Evolutionary conservation across 139 green algal species (phyloP), one percentile per base, ranked within the genome.

Genomic region (Limnomonas spitsbergensis): DNA sequence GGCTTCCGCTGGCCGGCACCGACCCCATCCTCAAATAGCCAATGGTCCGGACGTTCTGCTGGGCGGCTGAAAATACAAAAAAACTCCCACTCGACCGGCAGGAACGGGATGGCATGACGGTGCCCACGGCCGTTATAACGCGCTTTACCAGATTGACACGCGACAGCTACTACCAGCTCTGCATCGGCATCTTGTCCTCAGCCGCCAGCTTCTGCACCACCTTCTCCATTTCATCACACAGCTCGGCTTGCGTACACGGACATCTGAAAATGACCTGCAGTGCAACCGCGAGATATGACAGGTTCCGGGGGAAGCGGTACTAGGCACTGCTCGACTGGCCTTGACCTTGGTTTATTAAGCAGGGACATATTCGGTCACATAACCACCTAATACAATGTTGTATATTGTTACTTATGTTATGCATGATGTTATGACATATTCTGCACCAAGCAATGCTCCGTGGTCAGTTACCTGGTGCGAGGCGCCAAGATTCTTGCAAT

Each of bases 161-260:
- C n/a, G n/a, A n/a, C n/a, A n/a, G n/a, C n/a, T n/a, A n/a, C n/a
- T n/a, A n/a, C 61, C 61, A 72, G 61, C 29, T 20, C 61, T 72
- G 61, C 61, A 72, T 72, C 27, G 61, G 61, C 61, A 72, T 72
- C 61, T 36, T 34, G 26, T 20, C 61, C 29, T 72, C 27, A 24
- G 26, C 29, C 27, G 24, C 7, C 27, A 72, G 61, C 27, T 37
- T 34, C 61, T 36, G 27, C 26, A 72, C 61, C 27, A 72, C 61
- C 29, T 72, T 72, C 61, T 34, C 61, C 61, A 36, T 7, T 20
- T 72, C 61, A 37, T 20, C 61, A 37, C 61, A 72, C 26, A 39
- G 27, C 61, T 72, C 79, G 37, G 7, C 42, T 14, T 32, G 56
- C 53, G 0, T 84, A 20, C 61, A 72, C 29, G 61, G 61, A 37